Evolutionary conservation across 495 filamentous ascomycete species (phyloP).

Genomic region (Penicillium salamii): DNA sequence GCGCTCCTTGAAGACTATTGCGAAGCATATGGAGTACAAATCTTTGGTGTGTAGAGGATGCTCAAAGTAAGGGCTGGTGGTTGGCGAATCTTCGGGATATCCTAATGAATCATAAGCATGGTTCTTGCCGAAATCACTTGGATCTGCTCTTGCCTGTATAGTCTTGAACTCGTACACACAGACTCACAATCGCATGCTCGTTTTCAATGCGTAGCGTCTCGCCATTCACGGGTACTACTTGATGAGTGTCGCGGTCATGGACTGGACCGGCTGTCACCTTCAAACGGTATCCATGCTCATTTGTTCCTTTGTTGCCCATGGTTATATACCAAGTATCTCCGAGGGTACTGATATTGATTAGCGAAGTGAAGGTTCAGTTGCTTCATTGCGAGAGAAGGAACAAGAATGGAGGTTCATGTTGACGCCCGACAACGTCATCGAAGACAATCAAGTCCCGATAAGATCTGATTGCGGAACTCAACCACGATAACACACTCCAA

Average conservation of each 20-base stretch:
- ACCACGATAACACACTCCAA: too few relatives aligned
- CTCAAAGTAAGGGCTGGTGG: slow-evolving; percentile 70
- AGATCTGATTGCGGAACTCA: not conserved
- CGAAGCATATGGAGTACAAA: slow-evolving; percentile 77
- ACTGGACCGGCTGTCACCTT: slow-evolving; percentile 60
- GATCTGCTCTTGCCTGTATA: slow-evolving; percentile 45
- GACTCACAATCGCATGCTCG: slow-evolving; percentile 54
- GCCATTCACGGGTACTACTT: slow-evolving; percentile 70
- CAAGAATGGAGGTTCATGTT: not conserved
- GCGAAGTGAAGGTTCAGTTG: not conserved
- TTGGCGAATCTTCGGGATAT: slow-evolving; percentile 55
- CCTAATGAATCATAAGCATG: slow-evolving; percentile 30
- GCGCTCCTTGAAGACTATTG: slow-evolving; percentile 63
- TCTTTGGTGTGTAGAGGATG: slow-evolving; percentile 65
- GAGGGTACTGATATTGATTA: not conserved
- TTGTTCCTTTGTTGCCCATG: not conserved
- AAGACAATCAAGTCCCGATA: slow-evolving; percentile 1
- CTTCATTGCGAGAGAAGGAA: not conserved
- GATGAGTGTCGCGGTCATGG: slow-evolving; percentile 66
- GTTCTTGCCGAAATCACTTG: too few relatives aligned
- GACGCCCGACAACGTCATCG: slow-evolving; percentile 14
- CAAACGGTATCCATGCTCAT: slow-evolving; percentile 32
- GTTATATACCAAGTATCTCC: not conserved
- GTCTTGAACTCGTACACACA: slow-evolving; percentile 69
- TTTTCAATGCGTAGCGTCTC: slow-evolving; percentile 55